phyloP scores from a whole-genome alignment of 2,329 filamentous ascomycete genomes.

The Orbilia blumenaviensis region DNA sequence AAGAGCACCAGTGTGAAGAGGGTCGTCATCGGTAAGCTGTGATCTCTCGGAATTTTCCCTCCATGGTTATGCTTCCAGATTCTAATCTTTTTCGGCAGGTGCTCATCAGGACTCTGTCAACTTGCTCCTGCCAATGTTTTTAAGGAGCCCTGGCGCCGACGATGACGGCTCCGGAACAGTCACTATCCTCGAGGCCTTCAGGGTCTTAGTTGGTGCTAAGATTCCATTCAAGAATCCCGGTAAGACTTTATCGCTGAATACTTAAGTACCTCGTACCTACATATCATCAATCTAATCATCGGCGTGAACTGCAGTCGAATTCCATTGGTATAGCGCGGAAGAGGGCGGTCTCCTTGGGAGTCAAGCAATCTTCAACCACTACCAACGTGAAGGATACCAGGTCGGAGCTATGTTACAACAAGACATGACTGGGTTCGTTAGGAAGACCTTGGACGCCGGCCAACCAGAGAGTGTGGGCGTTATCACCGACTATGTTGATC shows the following conservation, averaged over 20 bases:
- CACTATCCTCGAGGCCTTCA: conserved; percentile 90
- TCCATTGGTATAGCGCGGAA: conserved; percentile 95
- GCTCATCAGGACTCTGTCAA: conserved; percentile 97
- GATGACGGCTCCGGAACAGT: conserved; percentile 93
- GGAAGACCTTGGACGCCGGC: conserved; percentile 82
- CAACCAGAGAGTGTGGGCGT: conserved; percentile 87
- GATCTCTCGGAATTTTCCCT: too few relatives aligned
- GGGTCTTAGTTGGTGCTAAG: conserved; percentile 73
- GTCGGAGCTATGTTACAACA: conserved; percentile 98
- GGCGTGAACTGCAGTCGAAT: conserved; percentile 83
- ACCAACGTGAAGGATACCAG: conserved; percentile 76
- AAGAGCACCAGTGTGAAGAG: conserved; percentile 29
- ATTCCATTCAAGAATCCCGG: conserved; percentile 45
- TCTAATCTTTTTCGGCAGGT: conserved; percentile 65
- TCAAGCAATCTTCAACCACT: conserved; percentile 85
- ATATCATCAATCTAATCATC: conserved; percentile 9
- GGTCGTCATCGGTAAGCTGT: conserved; percentile 26
- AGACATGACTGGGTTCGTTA: conserved; percentile 93
- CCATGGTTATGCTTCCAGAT: too few relatives aligned
- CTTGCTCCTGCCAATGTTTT: conserved; percentile 81
- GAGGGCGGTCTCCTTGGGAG: conserved; percentile 87
- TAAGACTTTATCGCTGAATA: background rate
- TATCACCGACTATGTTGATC: conserved; percentile 89
- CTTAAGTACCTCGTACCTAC: background rate
- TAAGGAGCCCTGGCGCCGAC: conserved; percentile 90